These are phyloP conservation scores for Nephelium lappaceum DNA, from an alignment of 345 rosid genomes.

Conservation along the genomic window DNA sequence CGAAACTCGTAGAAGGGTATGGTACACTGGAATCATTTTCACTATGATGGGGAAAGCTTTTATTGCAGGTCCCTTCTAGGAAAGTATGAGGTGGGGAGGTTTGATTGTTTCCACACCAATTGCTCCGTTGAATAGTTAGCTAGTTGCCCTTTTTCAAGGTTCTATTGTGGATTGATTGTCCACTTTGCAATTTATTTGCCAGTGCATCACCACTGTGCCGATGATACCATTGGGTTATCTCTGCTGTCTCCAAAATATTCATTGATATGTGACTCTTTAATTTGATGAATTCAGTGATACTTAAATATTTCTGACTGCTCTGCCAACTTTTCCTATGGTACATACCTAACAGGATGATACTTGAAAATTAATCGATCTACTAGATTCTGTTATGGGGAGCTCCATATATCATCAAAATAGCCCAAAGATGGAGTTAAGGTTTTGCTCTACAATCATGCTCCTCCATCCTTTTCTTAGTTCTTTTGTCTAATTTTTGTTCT, in stretches of 20 bases:
- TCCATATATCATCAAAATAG: neutral
- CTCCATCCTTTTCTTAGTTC: neutral
- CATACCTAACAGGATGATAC: neutral
- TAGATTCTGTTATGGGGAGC: neutral
- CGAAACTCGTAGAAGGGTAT: neutral
- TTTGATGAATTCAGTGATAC: neutral
- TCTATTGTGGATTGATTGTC: neutral
- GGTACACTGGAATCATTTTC: neutral
- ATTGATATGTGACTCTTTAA: neutral
- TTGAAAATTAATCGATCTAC: neutral
- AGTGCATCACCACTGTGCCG: neutral
- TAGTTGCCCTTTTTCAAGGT: neutral
- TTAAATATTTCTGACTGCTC: neutral
- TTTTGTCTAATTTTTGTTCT: neutral
- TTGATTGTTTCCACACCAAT: neutral
- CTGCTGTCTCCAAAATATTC: neutral
- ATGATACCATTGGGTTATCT: neutral
- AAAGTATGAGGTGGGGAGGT: neutral
- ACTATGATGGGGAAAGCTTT: neutral
- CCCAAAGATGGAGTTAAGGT: neutral
- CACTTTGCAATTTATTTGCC: too few relatives aligned
- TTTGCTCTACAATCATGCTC: neutral
- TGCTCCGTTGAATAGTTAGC: neutral
- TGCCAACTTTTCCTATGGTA: neutral
- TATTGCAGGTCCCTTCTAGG: neutral